phyloP scores from a whole-genome alignment of 495 filamentous ascomycete species.

The Parachaetomium inaequale region DNA sequence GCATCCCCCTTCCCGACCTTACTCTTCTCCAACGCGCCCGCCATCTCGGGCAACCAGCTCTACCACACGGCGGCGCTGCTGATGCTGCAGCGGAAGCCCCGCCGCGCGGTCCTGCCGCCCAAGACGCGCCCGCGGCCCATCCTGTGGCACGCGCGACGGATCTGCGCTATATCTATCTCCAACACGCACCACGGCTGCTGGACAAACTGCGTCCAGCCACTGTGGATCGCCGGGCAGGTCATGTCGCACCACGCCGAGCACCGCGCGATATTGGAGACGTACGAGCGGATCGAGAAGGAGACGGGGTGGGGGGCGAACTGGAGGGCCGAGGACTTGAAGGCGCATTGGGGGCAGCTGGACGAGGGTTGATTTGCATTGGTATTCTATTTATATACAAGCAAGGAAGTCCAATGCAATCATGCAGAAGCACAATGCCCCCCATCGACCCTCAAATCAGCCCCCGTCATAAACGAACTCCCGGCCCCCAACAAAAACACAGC shows the following conservation, averaged over 20 bases:
- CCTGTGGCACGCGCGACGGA: conserved; percentile 8
- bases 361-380: neutral
- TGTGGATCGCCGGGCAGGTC: conserved; percentile 8
- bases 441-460: conserved; percentile 1
- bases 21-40: conserved; percentile 3
- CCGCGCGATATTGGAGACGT: neutral
- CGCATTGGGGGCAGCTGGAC: neutral
- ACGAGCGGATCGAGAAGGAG: neutral
- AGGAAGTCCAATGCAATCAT: neutral
- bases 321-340: neutral
- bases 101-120: neutral
- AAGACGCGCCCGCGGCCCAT: neutral
- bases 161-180: conserved; percentile 2
- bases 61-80: conserved; percentile 1
- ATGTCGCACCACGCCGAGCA: conserved; percentile 8
- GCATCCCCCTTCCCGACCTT: neutral
- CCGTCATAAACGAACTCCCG: conserved; percentile 8
- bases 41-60: conserved; percentile 6
- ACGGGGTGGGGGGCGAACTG: neutral
- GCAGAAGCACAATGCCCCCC: conserved; percentile 1
- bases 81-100: conserved; percentile 2
- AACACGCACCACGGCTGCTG: conserved; percentile 9
- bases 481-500: neutral
- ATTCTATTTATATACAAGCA: neutral
- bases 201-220: neutral